These are phyloP conservation scores for Xerophyta viscosa DNA, from an alignment of 106 monocot species.

Conservation along the genomic window DNA sequence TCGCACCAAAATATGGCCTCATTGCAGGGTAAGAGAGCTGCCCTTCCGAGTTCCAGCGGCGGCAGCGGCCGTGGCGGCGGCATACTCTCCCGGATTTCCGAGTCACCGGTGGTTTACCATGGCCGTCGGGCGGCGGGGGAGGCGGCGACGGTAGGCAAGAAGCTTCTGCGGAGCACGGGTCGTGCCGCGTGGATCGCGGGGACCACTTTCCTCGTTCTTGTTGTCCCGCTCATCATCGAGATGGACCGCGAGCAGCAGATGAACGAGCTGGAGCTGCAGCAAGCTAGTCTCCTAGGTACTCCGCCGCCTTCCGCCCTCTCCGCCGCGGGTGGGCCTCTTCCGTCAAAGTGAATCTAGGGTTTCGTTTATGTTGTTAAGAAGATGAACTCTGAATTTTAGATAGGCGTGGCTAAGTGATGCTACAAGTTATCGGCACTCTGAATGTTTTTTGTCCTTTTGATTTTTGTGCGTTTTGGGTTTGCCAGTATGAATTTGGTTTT, in stretches of 20 bases:
- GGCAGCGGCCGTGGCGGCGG: constrained; percentile 4
- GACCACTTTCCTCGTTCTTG: constrained; percentile 73
- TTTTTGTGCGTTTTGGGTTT: too few species aligned
- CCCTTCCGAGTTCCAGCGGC: constrained; percentile 7
- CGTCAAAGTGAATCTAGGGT: too few species aligned
- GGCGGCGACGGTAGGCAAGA: constrained; percentile 41
- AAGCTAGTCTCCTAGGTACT: constrained; percentile 66
- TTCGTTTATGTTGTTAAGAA: too few species aligned
- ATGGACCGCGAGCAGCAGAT: constrained; percentile 84
- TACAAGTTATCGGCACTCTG: too few species aligned
- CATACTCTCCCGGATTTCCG: constrained; percentile 39
- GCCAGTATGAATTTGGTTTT: too few species aligned
- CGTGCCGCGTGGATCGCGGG: constrained; percentile 83
- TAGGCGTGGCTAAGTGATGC: too few species aligned
- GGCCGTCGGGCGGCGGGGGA: constrained; percentile 41
- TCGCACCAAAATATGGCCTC: neutral
- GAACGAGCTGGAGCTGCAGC: constrained; percentile 67
- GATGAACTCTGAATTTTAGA: too few species aligned
- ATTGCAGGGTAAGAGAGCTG: neutral
- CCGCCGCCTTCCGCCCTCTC: constrained; percentile 22
- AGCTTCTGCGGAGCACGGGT: constrained; percentile 75
- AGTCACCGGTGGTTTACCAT: constrained; percentile 37
- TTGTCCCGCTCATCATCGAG: constrained; percentile 73
- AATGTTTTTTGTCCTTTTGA: too few species aligned
- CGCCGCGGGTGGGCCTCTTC: too few species aligned